These are phyloP conservation scores for Trichomonascaceae sp. DNA, from an alignment of 1,139 yeast species.

Conservation along the genomic window DNA sequence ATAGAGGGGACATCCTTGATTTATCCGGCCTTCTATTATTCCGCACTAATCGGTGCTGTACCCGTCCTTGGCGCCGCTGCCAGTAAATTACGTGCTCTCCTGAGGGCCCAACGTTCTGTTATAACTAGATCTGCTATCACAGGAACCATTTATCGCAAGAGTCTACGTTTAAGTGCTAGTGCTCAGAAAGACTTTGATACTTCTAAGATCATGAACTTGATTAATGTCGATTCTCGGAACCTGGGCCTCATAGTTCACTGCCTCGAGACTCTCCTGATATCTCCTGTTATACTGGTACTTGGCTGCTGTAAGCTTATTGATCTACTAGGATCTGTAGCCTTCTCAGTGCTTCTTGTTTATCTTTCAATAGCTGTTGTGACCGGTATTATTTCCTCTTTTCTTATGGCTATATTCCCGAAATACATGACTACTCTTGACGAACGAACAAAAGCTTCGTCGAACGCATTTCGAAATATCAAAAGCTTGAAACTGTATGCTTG, in stretches of 20 bases:
- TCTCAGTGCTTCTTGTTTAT: conserved; percentile 54
- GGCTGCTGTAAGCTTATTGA: not conserved
- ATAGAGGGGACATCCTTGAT: not conserved
- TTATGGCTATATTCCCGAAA: conserved; percentile 45
- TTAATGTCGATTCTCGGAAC: conserved; percentile 61
- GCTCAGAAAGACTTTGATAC: conserved; percentile 70
- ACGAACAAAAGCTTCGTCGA: conserved; percentile 54
- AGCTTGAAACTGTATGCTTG: conserved; percentile 68
- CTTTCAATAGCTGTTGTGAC: conserved; percentile 53
- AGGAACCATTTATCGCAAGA: conserved; percentile 54
- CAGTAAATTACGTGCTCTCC: not conserved
- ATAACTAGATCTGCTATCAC: not conserved
- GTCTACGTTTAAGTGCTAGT: conserved; percentile 72
- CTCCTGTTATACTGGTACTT: conserved; percentile 35
- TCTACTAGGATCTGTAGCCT: conserved; percentile 39
- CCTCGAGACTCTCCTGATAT: conserved; percentile 50
- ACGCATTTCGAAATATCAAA: conserved; percentile 57
- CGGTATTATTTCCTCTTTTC: conserved; percentile 54
- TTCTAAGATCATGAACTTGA: conserved; percentile 86
- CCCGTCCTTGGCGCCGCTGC: not conserved
- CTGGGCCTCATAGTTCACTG: conserved; percentile 53
- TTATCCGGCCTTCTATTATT: not conserved
- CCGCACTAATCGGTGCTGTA: not conserved
- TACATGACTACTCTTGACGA: conserved; percentile 66
- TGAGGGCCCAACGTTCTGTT: not conserved